A percentile compares a stretch with the other conserved stretches of the same genome.
These are phyloP conservation scores for Gaertneriomyces semiglobifer DNA, from an alignment of 192 early-diverging fungal species.

Conservation along the genomic window DNA sequence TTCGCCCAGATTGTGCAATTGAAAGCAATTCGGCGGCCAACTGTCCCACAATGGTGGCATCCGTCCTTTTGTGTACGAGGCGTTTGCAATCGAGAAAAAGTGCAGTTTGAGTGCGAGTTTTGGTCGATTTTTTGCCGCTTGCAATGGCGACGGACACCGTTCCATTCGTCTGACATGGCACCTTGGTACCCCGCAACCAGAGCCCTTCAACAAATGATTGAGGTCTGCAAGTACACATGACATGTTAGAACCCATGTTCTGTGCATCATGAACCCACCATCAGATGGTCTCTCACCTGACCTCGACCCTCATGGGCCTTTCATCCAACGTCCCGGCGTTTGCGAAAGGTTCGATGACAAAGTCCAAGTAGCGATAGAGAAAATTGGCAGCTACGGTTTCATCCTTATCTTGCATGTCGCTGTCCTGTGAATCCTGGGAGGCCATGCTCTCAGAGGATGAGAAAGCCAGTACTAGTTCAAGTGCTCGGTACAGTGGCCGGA, in stretches of 20 bases:
- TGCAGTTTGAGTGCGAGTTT: background rate
- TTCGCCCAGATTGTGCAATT: background rate
- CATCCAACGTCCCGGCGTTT: background rate
- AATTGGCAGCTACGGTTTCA: background rate
- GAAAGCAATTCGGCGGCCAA: background rate
- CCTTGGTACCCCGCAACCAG: background rate
- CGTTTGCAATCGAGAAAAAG: background rate
- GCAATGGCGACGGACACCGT: background rate
- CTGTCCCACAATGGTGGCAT: background rate
- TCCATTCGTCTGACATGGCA: background rate
- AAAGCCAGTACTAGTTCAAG: background rate
- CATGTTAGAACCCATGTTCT: too few species aligned
- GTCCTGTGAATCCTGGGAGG: background rate
- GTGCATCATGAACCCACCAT: too few species aligned
- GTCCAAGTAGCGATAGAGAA: background rate
- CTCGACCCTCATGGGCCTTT: background rate
- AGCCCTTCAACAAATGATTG: background rate
- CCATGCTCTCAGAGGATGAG: background rate
- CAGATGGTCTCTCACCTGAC: conserved; percentile 8
- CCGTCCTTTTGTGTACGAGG: background rate
- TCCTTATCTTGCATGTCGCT: background rate
- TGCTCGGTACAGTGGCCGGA: background rate
- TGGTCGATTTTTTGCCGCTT: background rate
- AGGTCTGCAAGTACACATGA: background rate
- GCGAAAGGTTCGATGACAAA: background rate